Base-by-base conservation (phyloP, 495 filamentous ascomycete genomes). In the Penicillium atrosanguineum region DNA sequence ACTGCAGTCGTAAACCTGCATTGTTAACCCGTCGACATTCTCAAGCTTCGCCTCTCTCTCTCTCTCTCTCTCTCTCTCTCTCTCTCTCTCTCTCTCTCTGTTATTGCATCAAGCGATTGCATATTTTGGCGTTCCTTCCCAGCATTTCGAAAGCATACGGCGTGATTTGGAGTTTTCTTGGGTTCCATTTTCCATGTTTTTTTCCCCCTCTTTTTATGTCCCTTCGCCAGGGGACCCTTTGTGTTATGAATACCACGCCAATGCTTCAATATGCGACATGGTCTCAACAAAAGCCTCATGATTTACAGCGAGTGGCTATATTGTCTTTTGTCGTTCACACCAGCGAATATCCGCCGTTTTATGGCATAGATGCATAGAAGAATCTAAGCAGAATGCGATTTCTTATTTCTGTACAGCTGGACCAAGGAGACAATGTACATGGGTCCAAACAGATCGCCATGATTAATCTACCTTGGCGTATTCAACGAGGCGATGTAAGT, bases 41-140 rank as follows among this genome's bases (percentile, higher is more conserved):
- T 19, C 26, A 55, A 45, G 28, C 38, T 42, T 36, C 40, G 34
- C 44, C 43, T 47, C 46, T 25, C 37, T 55, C 57, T 28, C n/a
- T n/a, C n/a, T n/a, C n/a, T n/a, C n/a, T n/a, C n/a, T n/a, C n/a
- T n/a, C n/a, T n/a, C n/a, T n/a, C n/a, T n/a, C n/a, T n/a, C n/a
- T n/a, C n/a, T n/a, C n/a, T n/a, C n/a, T n/a, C n/a, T n/a, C n/a
- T n/a, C n/a, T n/a, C n/a, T n/a, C n/a, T n/a, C n/a, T n/a, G n/a
- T n/a, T n/a, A n/a, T 52, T 56, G 50, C 61, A 60, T 65, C 23
- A 28, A 70, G 73, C 70, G 65, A 66, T 61, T 74, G 64, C 65
- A 75, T 75, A 53, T 57, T 51, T 45, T 38, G 69, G 71, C 67
- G 68, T 69, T 56, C 53, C 25, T 54, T 56, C 41, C 53, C 45